A percentile compares a stretch with the other conserved stretches of the same genome.
Evolutionary conservation across 1,139 yeast genomes (phyloP).

Genomic region (Hyphopichia pseudoburtonii): DNA sequence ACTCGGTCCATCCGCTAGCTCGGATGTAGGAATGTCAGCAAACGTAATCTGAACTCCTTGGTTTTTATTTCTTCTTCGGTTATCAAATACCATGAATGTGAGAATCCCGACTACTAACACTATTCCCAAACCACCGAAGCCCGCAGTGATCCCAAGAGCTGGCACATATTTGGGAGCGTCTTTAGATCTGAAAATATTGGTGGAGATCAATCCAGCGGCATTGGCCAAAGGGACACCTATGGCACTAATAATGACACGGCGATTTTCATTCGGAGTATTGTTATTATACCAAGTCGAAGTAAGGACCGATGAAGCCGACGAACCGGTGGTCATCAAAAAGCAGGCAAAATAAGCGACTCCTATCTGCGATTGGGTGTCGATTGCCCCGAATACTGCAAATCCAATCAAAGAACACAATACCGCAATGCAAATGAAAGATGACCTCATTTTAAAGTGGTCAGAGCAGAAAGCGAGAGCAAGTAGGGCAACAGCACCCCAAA

Average conservation of each 20-base stretch:
- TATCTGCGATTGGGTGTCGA: conserved; percentile 34
- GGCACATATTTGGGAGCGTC: conserved; percentile 32
- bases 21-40: conserved; percentile 44
- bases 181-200: conserved; percentile 27
- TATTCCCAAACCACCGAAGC: conserved; percentile 32
- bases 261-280: conserved; percentile 46
- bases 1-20: conserved; percentile 43
- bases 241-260: conserved; percentile 28
- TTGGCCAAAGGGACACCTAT: conserved; percentile 33
- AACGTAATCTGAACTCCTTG: conserved; percentile 44
- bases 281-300: conserved; percentile 54
- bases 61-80: conserved; percentile 35
- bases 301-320: conserved; percentile 37
- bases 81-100: conserved; percentile 36
- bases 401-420: conserved; percentile 41
- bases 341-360: conserved; percentile 44
- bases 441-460: conserved; percentile 25
- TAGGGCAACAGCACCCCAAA: conserved; percentile 29
- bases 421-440: conserved; percentile 37
- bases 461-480: conserved; percentile 23
- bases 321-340: conserved; percentile 33
- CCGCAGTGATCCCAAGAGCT: conserved; percentile 35
- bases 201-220: conserved; percentile 33
- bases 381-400: conserved; percentile 44
- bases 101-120: conserved; percentile 22